phyloP scores from a whole-genome alignment of 78 protist genomes.

The Dictyostelium intermedium region DNA sequence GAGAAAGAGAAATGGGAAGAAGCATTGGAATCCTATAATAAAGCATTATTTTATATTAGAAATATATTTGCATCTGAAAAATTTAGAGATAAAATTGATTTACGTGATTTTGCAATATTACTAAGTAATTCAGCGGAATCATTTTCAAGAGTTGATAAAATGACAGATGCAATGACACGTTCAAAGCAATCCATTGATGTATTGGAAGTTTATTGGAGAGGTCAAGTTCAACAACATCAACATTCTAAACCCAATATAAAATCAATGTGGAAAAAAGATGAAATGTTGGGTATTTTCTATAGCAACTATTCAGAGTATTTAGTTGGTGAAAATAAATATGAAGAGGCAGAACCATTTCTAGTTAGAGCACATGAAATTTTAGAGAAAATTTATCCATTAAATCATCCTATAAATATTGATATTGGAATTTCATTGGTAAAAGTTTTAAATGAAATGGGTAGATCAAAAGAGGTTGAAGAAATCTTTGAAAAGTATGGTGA shows the following conservation, averaged over 20 bases:
- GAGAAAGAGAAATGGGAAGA: constrained; percentile 24
- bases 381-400: constrained; percentile 12
- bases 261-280: constrained; percentile 38
- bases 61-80: constrained; percentile 13
- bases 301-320: constrained; percentile 44
- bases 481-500: constrained; percentile 10
- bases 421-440: constrained; percentile 25
- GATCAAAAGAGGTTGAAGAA: background rate
- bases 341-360: constrained; percentile 51
- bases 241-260: background rate
- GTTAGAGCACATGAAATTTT: background rate
- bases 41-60: constrained; percentile 33
- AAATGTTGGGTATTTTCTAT: constrained; percentile 44
- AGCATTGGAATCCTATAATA: constrained; percentile 56
- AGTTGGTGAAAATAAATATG: background rate
- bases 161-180: constrained; percentile 18
- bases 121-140: constrained; percentile 43
- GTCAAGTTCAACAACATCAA: background rate
- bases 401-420: constrained; percentile 58
- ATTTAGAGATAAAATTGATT: background rate
- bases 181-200: constrained; percentile 24
- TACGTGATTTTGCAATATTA: constrained; percentile 56
- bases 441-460: constrained; percentile 46
- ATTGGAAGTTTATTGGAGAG: constrained; percentile 53
- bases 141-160: background rate